A percentile compares a stretch with the other conserved stretches of the same genome.
Conservation (phyloP, 345 rosid genomes). For the Salix purpurea region DNA sequence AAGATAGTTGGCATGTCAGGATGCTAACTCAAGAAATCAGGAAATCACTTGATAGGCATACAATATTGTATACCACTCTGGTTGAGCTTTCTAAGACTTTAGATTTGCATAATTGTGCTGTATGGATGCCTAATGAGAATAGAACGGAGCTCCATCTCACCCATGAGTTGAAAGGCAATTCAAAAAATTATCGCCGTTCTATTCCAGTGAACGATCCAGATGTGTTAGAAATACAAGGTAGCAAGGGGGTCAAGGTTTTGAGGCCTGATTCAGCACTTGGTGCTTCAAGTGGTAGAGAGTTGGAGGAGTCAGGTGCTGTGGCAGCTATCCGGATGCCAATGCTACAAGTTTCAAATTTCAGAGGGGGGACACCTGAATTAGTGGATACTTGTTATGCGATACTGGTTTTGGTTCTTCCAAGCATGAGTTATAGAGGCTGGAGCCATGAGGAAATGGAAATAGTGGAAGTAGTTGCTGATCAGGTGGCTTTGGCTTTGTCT, state of each 20-base stretch:
- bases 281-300: neutral
- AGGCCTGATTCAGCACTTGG: slow-evolving; percentile 66
- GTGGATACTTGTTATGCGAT: no score
- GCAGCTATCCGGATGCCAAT: slow-evolving; percentile 92
- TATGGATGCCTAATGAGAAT: slow-evolving; percentile 94
- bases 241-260: slow-evolving; percentile 52
- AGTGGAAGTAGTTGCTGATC: no score
- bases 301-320: slow-evolving; percentile 63
- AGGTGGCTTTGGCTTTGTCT: no score
- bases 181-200: slow-evolving; percentile 32
- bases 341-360: slow-evolving; percentile 75
- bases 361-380: slow-evolving; percentile 74
- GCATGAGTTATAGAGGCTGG: no score
- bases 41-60: slow-evolving; percentile 86
- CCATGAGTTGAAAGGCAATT: slow-evolving; percentile 51
- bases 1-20: slow-evolving; percentile 77
- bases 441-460: no score
- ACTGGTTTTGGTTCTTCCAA: no score
- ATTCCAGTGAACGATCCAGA: slow-evolving; percentile 55
- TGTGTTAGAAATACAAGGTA: slow-evolving; percentile 56
- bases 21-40: slow-evolving; percentile 85
- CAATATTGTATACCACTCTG: slow-evolving; percentile 69
- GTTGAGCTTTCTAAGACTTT: slow-evolving; percentile 88
- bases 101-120: slow-evolving; percentile 75
- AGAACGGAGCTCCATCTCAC: slow-evolving; percentile 67